These are phyloP conservation scores for Sparassis latifolia DNA, from an alignment of 1,284 basidiomycete genomes.

Conservation along the genomic window DNA sequence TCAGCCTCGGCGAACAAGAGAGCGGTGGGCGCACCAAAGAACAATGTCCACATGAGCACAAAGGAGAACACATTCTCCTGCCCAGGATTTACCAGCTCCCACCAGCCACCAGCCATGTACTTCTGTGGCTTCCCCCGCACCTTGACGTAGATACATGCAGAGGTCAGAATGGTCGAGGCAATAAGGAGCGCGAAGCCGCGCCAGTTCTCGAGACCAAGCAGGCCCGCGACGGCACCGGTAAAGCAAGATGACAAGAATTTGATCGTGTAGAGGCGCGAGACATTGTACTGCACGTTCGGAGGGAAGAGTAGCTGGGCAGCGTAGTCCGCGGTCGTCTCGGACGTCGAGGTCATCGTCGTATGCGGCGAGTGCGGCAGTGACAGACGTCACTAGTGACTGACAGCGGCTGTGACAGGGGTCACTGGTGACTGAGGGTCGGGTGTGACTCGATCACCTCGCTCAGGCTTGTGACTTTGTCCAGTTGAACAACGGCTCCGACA, in stretches of 20 bases:
- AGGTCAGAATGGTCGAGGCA: slow-evolving; percentile 57
- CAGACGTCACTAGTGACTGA: neutral
- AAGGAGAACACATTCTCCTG: slow-evolving; percentile 86
- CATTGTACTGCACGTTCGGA: slow-evolving; percentile 69
- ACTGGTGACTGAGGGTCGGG: neutral
- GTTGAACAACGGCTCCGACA: neutral
- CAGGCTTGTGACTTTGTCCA: slow-evolving; percentile 1
- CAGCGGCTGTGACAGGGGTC: neutral
- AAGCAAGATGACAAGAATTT: slow-evolving; percentile 79
- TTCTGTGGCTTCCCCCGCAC: slow-evolving; percentile 56
- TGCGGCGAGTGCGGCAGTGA: neutral
- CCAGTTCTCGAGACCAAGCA: slow-evolving; percentile 81
- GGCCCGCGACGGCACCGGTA: slow-evolving; percentile 78
- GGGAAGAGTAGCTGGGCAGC: slow-evolving; percentile 61
- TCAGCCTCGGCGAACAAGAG: neutral
- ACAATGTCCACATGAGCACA: slow-evolving; percentile 83
- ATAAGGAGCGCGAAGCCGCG: slow-evolving; percentile 77
- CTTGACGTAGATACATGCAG: slow-evolving; percentile 63
- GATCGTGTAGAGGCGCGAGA: slow-evolving; percentile 48
- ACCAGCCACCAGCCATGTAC: slow-evolving; percentile 54
- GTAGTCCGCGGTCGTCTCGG: slow-evolving; percentile 32
- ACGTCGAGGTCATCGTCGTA: slow-evolving; percentile 19
- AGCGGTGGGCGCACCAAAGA: slow-evolving; percentile 59
- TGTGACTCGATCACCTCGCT: neutral
- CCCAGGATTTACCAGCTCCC: slow-evolving; percentile 70